phyloP scores from a whole-genome alignment of 2,329 filamentous ascomycete genomes.

The Passalora sequoiae region DNA sequence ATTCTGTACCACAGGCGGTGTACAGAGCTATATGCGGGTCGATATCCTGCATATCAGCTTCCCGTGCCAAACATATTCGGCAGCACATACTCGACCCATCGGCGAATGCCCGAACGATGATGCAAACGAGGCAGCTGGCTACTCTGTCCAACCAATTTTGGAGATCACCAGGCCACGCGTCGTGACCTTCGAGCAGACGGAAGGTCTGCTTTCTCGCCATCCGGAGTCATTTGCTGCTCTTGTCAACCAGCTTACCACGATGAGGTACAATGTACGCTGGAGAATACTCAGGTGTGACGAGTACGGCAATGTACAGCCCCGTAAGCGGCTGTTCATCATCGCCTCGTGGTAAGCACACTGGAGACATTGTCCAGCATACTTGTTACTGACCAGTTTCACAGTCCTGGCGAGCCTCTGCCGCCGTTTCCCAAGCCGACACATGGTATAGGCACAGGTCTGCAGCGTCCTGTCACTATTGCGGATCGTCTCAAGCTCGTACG shows the following conservation, averaged over 20 bases:
- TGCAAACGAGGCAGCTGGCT: slow-evolving; percentile 57
- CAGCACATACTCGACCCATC: slow-evolving; percentile 58
- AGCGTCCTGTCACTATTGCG: slow-evolving; percentile 39
- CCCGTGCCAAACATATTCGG: slow-evolving; percentile 72
- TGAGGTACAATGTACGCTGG: slow-evolving; percentile 68
- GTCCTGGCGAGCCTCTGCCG: slow-evolving; percentile 67
- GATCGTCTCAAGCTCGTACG: slow-evolving; percentile 33
- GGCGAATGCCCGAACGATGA: slow-evolving; percentile 51
- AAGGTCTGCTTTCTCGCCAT: slow-evolving; percentile 52
- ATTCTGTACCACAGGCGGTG: slow-evolving; percentile 44
- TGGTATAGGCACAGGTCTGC: slow-evolving; percentile 25
- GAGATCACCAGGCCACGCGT: slow-evolving; percentile 58
- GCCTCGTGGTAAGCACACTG: slow-evolving; percentile 47
- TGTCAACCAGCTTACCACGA: slow-evolving; percentile 58
- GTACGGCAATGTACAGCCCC: slow-evolving; percentile 47
- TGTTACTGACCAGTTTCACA: slow-evolving; percentile 35
- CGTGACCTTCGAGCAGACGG: slow-evolving; percentile 74
- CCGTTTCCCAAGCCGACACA: slow-evolving; percentile 51
- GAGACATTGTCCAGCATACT: too few relatives aligned
- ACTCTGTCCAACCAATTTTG: slow-evolving; percentile 47
- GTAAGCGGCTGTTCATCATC: slow-evolving; percentile 49
- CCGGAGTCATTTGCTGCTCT: slow-evolving; percentile 54
- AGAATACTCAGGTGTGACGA: slow-evolving; percentile 49
- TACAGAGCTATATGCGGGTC: slow-evolving; percentile 32
- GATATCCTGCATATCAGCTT: slow-evolving; percentile 72